Evolutionary conservation across 2,329 filamentous ascomycete genomes (phyloP), one percentile per base, ranked within the genome.

Genomic region (Venturia pyrina): DNA sequence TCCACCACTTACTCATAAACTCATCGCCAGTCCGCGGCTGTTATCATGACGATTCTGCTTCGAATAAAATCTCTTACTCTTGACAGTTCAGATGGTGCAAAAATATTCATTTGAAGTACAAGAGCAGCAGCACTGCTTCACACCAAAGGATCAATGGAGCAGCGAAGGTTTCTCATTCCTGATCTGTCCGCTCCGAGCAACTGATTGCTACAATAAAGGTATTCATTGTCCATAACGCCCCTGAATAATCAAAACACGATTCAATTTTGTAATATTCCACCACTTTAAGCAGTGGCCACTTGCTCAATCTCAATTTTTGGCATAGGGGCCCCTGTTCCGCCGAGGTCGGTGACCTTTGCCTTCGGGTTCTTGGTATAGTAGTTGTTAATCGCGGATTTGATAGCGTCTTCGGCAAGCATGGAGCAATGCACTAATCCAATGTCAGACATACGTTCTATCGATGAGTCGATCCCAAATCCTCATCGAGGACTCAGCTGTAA

Each of bases 291-390:
- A 24, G 65, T 73, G 1, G 71, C 75, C 24, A 85, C 78, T 53
- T 81, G 83, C 76, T 86, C 84, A 24, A 86, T 78, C 71, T 87
- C 84, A 67, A 86, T 81, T 77, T 84, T 85, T 61, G 89, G 87
- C 73, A 93, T 82, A 71, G 87, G 81, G 63, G 86, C 83, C 65
- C 82, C 85, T 34, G 89, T 93, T 70, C 91, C 90, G 65, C 88
- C 87, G 13, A 96, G 84, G 74, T 93, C 86, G 48, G 91, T 96
- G 66, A 82, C 74, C 72, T 85, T 85, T 44, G 86, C 86, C 68
- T 89, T 87, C 67, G 91, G 90, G 80, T 96, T 95, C 84, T 96
- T 95, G 74, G 87, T 90, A 81, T 93, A 91, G 81, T 95, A 96
- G 78, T 96, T 91, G 69, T 86, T 88, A 74, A 96, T 95, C 70